These are phyloP conservation scores for Cucurbita maxima DNA, from an alignment of 306 rosid genomes.

Conservation along the genomic window DNA sequence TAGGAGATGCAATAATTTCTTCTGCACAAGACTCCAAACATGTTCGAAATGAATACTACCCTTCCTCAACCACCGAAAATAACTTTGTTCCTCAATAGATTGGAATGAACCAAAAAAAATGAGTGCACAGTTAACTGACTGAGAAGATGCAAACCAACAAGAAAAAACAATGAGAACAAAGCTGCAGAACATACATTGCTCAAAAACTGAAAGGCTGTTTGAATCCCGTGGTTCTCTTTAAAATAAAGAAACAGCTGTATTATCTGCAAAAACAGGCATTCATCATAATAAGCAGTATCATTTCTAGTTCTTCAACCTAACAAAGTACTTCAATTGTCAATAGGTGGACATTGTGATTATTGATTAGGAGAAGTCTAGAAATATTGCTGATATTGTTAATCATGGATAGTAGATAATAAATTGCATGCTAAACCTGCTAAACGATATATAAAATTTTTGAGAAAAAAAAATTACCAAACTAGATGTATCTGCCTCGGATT, in stretches of 20 bases:
- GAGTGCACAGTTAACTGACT: neutral
- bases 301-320: neutral
- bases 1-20: too few relatives aligned
- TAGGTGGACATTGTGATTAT: neutral
- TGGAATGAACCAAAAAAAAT: neutral
- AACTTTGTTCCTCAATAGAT: too few relatives aligned
- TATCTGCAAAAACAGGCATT: slow-evolving; percentile 38
- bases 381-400: neutral
- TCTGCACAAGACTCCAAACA: too few relatives aligned
- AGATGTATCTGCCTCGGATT: slow-evolving; percentile 55
- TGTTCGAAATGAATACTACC: too few relatives aligned
- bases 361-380: neutral
- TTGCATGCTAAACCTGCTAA: neutral
- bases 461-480: slow-evolving; percentile 40
- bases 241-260: slow-evolving; percentile 67
- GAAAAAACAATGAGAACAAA: neutral
- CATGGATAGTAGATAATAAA: neutral
- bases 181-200: slow-evolving; percentile 50
- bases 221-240: slow-evolving; percentile 54
- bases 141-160: neutral
- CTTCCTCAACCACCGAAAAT: too few relatives aligned
- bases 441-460: neutral
- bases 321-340: neutral
- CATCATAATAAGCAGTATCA: slow-evolving; percentile 8
- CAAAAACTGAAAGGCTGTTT: slow-evolving; percentile 78